phyloP scores from a whole-genome alignment of 2,329 filamentous ascomycete species.

The Xylaria arbuscula region DNA sequence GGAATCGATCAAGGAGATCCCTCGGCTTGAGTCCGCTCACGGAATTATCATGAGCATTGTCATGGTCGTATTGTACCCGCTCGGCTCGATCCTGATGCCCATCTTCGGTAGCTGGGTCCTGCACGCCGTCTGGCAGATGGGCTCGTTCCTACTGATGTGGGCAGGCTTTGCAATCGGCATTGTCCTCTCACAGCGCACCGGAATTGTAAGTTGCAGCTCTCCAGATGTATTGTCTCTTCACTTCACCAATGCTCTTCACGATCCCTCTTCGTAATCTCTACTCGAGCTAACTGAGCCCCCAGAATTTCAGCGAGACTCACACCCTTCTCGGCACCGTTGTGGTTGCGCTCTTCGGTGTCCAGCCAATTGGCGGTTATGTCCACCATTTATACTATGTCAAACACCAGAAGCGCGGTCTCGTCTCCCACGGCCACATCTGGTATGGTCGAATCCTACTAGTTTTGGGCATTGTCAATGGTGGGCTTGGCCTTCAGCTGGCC shows the following conservation, averaged over 20 bases:
- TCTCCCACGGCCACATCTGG: conserved; percentile 71
- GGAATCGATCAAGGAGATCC: conserved; percentile 34
- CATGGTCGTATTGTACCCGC: conserved; percentile 68
- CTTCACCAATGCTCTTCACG: not conserved
- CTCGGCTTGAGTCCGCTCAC: conserved; percentile 51
- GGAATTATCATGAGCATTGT: conserved; percentile 71
- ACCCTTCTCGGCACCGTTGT: conserved; percentile 67
- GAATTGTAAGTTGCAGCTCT: conserved; percentile 42
- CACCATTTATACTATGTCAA: conserved; percentile 67
- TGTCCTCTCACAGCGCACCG: conserved; percentile 53
- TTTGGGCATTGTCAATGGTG: conserved; percentile 72
- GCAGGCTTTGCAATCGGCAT: conserved; percentile 66
- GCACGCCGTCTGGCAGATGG: conserved; percentile 67
- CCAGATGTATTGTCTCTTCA: not conserved
- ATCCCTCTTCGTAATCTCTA: conserved; percentile 1
- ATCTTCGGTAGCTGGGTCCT: conserved; percentile 66
- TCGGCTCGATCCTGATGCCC: conserved; percentile 71
- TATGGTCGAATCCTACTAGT: conserved; percentile 68
- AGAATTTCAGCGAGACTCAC: conserved; percentile 66
- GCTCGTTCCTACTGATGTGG: conserved; percentile 69
- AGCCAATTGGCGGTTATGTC: conserved; percentile 67
- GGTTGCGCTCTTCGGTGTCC: conserved; percentile 64
- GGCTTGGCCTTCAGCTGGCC: conserved; percentile 67
- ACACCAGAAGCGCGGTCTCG: conserved; percentile 58
- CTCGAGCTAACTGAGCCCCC: conserved; percentile 8